These are phyloP conservation scores for Coniella lustricola DNA, from an alignment of 2,329 filamentous ascomycete genomes.

Conservation along the genomic window DNA sequence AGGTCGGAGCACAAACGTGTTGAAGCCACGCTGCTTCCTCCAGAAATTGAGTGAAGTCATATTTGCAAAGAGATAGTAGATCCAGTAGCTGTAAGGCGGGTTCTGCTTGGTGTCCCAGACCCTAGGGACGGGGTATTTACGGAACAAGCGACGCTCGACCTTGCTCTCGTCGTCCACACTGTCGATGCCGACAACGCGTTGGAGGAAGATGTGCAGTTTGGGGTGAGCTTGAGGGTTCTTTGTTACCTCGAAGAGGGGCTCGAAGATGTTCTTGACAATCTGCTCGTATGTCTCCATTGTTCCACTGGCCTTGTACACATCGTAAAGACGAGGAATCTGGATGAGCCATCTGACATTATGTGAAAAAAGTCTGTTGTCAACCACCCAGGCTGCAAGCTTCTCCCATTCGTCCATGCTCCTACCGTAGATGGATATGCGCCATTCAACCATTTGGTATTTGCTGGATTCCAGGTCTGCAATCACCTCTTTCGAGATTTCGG, in stretches of 20 bases:
- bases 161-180: conserved; percentile 99
- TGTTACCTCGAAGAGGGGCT: conserved; percentile 91
- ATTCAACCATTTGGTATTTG: conserved; percentile 99
- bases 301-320: conserved; percentile 86
- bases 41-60: conserved; percentile 87
- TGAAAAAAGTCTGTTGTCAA: conserved; percentile 96
- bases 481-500: conserved; percentile 96
- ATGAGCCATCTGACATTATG: conserved; percentile 97
- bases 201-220: conserved; percentile 89
- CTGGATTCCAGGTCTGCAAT: conserved; percentile 95
- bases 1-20: conserved; percentile 85
- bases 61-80: conserved; percentile 95
- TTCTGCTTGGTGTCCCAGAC: conserved; percentile 91
- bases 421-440: conserved; percentile 97
- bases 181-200: conserved; percentile 93
- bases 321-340: conserved; percentile 88
- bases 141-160: conserved; percentile 84
- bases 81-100: conserved; percentile 97
- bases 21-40: conserved; percentile 87
- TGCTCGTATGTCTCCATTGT: conserved; percentile 88
- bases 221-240: conserved; percentile 79
- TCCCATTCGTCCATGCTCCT: conserved; percentile 93
- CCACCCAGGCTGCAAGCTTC: conserved; percentile 92
- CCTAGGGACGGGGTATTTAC: conserved; percentile 86
- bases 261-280: conserved; percentile 84